phyloP scores from a whole-genome alignment of 805 yeast genomes.

The Spathaspora passalidarum region DNA sequence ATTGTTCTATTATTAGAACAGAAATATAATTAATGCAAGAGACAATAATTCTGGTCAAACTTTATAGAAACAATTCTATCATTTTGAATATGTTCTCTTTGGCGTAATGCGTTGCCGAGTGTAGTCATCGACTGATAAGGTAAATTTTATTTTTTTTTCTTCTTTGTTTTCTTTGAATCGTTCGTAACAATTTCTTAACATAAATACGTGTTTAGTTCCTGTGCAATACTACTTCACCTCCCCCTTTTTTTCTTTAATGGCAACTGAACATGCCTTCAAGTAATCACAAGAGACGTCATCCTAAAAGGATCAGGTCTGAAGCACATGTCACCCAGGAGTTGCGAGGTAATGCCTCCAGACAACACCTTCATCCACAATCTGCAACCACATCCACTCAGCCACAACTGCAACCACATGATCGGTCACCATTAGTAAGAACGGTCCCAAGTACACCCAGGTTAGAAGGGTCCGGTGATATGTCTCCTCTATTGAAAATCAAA shows the following conservation, averaged over 20 bases:
- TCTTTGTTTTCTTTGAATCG: background rate
- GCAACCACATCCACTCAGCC: background rate
- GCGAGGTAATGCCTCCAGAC: background rate
- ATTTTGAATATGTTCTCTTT: background rate
- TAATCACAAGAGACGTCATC: background rate
- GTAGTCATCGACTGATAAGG: background rate
- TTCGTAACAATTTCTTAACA: background rate
- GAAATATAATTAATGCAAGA: no score
- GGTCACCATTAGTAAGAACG: background rate
- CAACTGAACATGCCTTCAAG: background rate
- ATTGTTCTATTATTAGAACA: background rate
- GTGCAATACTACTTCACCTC: background rate
- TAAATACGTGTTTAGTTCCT: background rate
- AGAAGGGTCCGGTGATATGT: slow-evolving; percentile 1
- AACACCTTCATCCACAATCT: background rate
- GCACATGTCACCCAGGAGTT: background rate
- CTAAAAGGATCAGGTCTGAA: background rate
- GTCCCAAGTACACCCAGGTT: slow-evolving; percentile 6
- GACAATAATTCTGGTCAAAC: no score
- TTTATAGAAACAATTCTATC: no score
- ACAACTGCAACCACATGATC: background rate
- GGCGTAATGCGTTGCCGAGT: background rate
- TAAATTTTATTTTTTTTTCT: background rate
- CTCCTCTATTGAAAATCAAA: slow-evolving; percentile 11
- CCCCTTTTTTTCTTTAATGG: no score